phyloP scores from a whole-genome alignment of 345 rosid genomes.

The Euclidium syriacum region DNA sequence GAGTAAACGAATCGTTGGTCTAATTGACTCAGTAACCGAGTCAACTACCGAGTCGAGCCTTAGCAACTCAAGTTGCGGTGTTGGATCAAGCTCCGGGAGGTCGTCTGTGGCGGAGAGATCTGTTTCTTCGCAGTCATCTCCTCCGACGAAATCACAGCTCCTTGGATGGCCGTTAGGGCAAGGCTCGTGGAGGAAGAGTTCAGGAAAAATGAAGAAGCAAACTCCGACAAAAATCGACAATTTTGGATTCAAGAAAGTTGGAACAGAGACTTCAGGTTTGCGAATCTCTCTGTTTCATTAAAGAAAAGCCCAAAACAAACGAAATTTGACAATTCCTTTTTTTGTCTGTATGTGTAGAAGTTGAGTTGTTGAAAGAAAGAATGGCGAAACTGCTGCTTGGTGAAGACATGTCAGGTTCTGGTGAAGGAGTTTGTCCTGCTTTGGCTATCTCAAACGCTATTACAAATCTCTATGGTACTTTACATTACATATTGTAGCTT shows the following conservation, averaged over 20 bases:
- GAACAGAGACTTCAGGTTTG: constrained; percentile 65
- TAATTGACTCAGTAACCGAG: constrained; percentile 41
- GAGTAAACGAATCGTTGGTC: constrained; percentile 22
- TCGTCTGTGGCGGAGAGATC: constrained; percentile 35
- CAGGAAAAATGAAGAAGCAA: constrained; percentile 32
- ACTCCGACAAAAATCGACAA: constrained; percentile 33
- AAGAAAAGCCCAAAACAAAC: neutral
- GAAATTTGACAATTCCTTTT: neutral
- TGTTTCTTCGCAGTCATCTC: constrained; percentile 32
- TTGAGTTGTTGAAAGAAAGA: constrained; percentile 93
- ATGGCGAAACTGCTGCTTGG: constrained; percentile 92
- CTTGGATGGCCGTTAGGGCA: constrained; percentile 92
- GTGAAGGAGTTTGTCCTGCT: constrained; percentile 93
- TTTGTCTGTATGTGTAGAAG: constrained; percentile 35
- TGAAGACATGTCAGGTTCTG: constrained; percentile 99
- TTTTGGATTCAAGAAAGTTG: constrained; percentile 37
- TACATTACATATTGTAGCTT: neutral
- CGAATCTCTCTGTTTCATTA: constrained; percentile 23
- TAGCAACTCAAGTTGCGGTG: constrained; percentile 39
- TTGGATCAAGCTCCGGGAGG: constrained; percentile 41
- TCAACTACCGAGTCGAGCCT: constrained; percentile 53
- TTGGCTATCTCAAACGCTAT: constrained; percentile 88
- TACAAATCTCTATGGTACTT: constrained; percentile 86
- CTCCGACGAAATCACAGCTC: constrained; percentile 44
- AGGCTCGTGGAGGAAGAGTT: constrained; percentile 40